Evolutionary conservation across 1,284 basidiomycete genomes (phyloP).

Genomic region (Melanopsichium pennsylvanicum): DNA sequence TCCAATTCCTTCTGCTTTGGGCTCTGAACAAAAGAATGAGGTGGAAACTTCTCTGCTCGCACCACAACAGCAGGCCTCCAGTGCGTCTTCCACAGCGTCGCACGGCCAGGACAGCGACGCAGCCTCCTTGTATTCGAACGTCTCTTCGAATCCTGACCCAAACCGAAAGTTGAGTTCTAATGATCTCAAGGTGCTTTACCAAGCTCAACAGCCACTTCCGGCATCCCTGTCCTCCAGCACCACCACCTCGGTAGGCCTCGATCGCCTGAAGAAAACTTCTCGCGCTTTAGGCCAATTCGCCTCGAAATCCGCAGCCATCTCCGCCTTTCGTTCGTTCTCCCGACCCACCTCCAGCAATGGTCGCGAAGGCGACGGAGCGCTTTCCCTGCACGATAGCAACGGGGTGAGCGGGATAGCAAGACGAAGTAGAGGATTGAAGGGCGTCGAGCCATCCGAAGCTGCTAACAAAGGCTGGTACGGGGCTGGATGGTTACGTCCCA

Average conservation of each 20-base stretch:
- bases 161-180: slow-evolving; percentile 25
- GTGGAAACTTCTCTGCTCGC: slow-evolving; percentile 3
- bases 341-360: slow-evolving; percentile 14
- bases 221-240: slow-evolving; percentile 30
- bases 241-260: slow-evolving; percentile 33
- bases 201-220: slow-evolving; percentile 28
- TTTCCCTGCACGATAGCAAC: slow-evolving; percentile 8
- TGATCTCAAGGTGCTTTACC: slow-evolving; percentile 35
- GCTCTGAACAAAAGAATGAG: not conserved
- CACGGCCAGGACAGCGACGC: slow-evolving; percentile 6
- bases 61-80: too few species aligned
- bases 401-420: slow-evolving; percentile 14
- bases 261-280: slow-evolving; percentile 30
- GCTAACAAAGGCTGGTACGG: slow-evolving; percentile 42
- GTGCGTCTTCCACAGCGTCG: too few species aligned
- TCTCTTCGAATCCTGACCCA: slow-evolving; percentile 3
- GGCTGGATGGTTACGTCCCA: slow-evolving; percentile 40
- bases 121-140: slow-evolving; percentile 10
- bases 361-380: not conserved
- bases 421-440: slow-evolving; percentile 34
- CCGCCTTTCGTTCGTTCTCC: slow-evolving; percentile 2
- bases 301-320: slow-evolving; percentile 13
- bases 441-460: slow-evolving; percentile 42
- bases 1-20: not conserved
- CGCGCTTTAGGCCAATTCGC: slow-evolving; percentile 32